These are phyloP conservation scores for Candida koratica DNA, from an alignment of 805 yeast species.

Conservation along the genomic window DNA sequence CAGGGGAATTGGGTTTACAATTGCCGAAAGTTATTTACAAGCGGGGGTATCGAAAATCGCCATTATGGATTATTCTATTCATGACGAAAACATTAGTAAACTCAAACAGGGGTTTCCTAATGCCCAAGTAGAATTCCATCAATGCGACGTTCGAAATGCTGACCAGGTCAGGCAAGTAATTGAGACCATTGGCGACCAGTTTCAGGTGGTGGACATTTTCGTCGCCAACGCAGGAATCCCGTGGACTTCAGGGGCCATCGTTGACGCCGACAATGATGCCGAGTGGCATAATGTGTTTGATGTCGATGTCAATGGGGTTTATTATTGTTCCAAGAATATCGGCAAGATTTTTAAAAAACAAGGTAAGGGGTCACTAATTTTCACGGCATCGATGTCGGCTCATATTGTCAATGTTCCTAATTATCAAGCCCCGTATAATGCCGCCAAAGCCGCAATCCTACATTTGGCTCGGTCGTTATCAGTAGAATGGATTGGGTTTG, in stretches of 20 bases:
- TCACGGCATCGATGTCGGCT: conserved; percentile 89
- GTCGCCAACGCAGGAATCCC: conserved; percentile 48
- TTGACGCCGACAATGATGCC: conserved; percentile 43
- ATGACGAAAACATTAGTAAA: conserved; percentile 25
- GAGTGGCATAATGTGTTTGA: conserved; percentile 72
- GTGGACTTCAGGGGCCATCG: conserved; percentile 42
- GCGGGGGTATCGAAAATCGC: conserved; percentile 36
- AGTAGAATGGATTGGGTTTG: conserved; percentile 81
- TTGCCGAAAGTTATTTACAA: conserved; percentile 36
- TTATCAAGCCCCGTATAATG: conserved; percentile 80
- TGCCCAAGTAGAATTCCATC: conserved; percentile 28
- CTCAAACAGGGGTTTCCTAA: conserved; percentile 29
- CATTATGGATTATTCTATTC: conserved; percentile 36
- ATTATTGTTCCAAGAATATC: conserved; percentile 69
- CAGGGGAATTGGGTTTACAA: conserved; percentile 36
- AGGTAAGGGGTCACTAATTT: conserved; percentile 71
- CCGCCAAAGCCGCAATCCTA: conserved; percentile 78
- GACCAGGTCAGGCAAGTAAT: conserved; percentile 35
- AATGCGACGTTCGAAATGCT: conserved; percentile 38
- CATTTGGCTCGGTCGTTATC: conserved; percentile 78
- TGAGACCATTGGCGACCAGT: conserved; percentile 26
- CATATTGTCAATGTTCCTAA: conserved; percentile 86
- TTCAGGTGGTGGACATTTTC: conserved; percentile 38
- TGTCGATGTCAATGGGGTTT: conserved; percentile 76
- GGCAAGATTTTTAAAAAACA: conserved; percentile 72